These are phyloP conservation scores for Beauveria medogensis DNA, from an alignment of 2,329 filamentous ascomycete species.

Conservation along the genomic window DNA sequence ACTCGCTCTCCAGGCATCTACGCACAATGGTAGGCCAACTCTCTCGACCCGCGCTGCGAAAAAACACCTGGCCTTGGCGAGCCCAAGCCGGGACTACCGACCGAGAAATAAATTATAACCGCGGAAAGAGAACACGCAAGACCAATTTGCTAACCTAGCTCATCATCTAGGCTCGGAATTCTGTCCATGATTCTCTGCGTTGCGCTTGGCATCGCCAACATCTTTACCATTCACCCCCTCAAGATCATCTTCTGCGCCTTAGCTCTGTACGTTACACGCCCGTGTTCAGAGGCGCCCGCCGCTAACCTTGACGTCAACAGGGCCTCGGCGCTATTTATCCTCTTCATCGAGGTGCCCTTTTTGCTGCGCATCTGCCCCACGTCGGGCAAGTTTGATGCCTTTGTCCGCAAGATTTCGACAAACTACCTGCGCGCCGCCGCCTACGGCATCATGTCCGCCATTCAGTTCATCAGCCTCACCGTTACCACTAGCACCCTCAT, in stretches of 20 bases:
- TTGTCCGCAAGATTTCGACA: conserved; percentile 86
- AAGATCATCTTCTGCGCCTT: conserved; percentile 46
- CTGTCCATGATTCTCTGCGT: conserved; percentile 64
- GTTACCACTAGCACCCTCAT: conserved; percentile 63
- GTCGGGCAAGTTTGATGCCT: conserved; percentile 75
- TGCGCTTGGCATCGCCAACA: conserved; percentile 59
- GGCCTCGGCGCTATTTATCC: conserved; percentile 61
- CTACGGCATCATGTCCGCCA: conserved; percentile 69
- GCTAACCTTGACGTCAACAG: conserved; percentile 31
- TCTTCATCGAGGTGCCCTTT: conserved; percentile 86
- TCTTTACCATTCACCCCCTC: conserved; percentile 46
- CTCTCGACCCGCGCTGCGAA: neutral
- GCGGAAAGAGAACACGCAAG: neutral
- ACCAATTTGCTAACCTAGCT: conserved; percentile 1
- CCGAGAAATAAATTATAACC: neutral
- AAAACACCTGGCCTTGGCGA: neutral
- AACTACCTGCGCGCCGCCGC: conserved; percentile 94
- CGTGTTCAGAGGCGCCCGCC: neutral
- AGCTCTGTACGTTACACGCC: conserved; percentile 38
- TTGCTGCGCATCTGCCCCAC: conserved; percentile 97
- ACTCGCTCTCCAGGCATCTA: conserved; percentile 53
- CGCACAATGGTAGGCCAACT: conserved; percentile 58
- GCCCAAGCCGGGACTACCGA: neutral
- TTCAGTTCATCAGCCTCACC: conserved; percentile 79
- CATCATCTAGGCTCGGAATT: conserved; percentile 53